A percentile compares a stretch with the other conserved stretches of the same genome.
Conservation (phyloP, 208 protist species). For the Leishmania arabica region DNA sequence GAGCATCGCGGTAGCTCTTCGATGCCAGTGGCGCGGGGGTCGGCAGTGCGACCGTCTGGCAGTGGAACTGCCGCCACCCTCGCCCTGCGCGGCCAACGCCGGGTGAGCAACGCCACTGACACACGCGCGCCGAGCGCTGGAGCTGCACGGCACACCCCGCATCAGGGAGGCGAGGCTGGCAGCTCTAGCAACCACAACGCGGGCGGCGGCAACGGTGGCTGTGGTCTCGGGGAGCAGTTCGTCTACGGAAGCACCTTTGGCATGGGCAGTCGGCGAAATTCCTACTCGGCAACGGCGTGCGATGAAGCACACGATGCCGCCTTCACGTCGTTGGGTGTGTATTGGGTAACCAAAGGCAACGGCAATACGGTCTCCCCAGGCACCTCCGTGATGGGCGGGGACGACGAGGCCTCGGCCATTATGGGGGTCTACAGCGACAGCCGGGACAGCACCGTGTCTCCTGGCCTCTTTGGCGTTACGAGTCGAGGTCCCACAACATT, state of each 20-base stretch:
- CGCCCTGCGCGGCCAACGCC: background rate
- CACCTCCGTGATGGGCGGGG: background rate
- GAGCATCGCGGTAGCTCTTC: background rate
- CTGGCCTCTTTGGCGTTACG: background rate
- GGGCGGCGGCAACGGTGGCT: background rate
- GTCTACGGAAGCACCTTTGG: slow-evolving; percentile 20
- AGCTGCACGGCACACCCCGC: background rate
- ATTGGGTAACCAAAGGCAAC: background rate
- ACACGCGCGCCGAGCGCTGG: background rate
- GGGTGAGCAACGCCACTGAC: background rate
- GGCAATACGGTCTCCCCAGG: background rate
- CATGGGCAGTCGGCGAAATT: background rate
- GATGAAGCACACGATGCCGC: background rate
- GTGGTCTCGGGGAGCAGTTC: background rate
- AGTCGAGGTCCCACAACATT: background rate
- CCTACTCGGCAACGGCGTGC: slow-evolving; percentile 9
- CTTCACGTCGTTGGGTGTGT: background rate
- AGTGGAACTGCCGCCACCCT: slow-evolving; percentile 1
- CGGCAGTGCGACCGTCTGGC: background rate
- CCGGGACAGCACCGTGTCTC: background rate
- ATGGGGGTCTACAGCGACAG: background rate
- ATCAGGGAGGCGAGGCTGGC: background rate
- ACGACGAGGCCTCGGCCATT: background rate
- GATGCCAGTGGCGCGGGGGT: background rate
- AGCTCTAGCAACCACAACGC: background rate